phyloP scores from a whole-genome alignment of 1,139 yeast species.

The Candida glucosophila region DNA sequence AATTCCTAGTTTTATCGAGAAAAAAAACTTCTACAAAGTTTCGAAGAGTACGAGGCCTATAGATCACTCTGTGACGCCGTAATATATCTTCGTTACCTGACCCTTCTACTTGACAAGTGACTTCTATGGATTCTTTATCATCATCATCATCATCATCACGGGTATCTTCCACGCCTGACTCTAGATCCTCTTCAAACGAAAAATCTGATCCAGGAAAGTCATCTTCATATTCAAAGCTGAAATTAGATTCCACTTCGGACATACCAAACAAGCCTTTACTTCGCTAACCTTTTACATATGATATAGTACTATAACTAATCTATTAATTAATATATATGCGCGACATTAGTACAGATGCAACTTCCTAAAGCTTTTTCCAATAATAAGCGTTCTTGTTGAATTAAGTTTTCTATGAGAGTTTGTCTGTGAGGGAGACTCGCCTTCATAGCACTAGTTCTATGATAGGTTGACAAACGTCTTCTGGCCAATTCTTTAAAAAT shows the following conservation, averaged over 20 bases:
- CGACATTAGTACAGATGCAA: no score
- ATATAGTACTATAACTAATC: constrained; percentile 2
- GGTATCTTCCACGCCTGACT: constrained; percentile 6
- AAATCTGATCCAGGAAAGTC: constrained; percentile 10
- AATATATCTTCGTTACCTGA: constrained; percentile 14
- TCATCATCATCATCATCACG: constrained; percentile 3
- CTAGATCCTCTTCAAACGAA: constrained; percentile 6
- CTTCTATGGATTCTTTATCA: constrained; percentile 4
- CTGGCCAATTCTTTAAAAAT: not conserved
- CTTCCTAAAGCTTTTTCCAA: constrained; percentile 6
- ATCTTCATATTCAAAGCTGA: constrained; percentile 14
- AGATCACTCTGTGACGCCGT: constrained; percentile 12
- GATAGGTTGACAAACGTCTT: no score
- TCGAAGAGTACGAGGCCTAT: constrained; percentile 21
- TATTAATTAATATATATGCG: not conserved
- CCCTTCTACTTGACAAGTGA: constrained; percentile 11
- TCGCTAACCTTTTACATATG: not conserved
- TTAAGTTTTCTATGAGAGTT: constrained; percentile 7
- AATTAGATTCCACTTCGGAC: constrained; percentile 11
- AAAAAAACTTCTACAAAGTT: constrained; percentile 16
- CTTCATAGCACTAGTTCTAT: not conserved
- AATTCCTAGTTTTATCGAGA: constrained; percentile 10
- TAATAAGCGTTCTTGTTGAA: constrained; percentile 11
- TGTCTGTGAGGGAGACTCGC: constrained; percentile 4
- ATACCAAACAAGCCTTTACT: constrained; percentile 4